phyloP scores from a whole-genome alignment of 805 yeast genomes.

The Wickerhamiella cacticola region DNA sequence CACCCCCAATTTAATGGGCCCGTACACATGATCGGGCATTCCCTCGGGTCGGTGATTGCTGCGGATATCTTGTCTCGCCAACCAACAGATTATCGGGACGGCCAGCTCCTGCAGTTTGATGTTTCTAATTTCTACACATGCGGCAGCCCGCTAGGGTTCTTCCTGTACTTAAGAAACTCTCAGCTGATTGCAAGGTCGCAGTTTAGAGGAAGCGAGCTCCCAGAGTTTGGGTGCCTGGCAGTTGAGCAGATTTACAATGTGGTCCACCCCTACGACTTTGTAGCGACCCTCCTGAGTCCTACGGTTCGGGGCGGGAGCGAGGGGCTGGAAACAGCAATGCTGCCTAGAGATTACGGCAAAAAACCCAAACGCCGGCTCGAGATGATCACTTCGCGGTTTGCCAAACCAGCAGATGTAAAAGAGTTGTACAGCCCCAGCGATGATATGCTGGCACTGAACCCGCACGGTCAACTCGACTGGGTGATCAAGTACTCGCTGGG shows the following conservation, averaged over 20 bases:
- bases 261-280: constrained; percentile 83
- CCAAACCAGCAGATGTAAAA: constrained; percentile 14
- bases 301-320: constrained; percentile 37
- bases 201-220: not conserved
- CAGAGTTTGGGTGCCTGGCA: constrained; percentile 40
- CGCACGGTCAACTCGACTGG: constrained; percentile 76
- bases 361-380: not conserved
- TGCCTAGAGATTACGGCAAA: constrained; percentile 5
- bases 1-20: constrained; percentile 53
- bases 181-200: constrained; percentile 14
- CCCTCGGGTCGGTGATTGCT: constrained; percentile 71
- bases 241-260: constrained; percentile 66
- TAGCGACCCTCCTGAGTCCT: constrained; percentile 82
- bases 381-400: constrained; percentile 7
- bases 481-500: constrained; percentile 49
- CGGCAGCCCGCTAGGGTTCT: constrained; percentile 23
- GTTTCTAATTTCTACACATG: constrained; percentile 53
- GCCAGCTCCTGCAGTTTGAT: constrained; percentile 46
- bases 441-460: constrained; percentile 44
- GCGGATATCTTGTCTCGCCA: constrained; percentile 53
- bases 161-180: constrained; percentile 18
- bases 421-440: constrained; percentile 24
- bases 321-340: constrained; percentile 9
- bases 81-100: constrained; percentile 26
- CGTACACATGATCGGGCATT: constrained; percentile 73